Base-by-base conservation (phyloP, 345 rosid genomes). In the Ceriops tagal region DNA sequence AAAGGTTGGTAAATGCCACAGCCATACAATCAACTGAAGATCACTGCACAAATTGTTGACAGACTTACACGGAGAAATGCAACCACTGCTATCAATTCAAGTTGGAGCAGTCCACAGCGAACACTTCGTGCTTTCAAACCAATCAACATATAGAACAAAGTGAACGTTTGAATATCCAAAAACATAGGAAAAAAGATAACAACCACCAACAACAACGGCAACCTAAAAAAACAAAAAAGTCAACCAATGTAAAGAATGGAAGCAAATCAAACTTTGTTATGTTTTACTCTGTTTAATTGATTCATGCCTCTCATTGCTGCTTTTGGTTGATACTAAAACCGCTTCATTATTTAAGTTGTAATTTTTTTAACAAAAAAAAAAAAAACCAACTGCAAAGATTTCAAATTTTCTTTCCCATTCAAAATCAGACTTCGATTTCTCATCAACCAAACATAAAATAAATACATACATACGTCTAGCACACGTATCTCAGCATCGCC, bases 1-100 rank as follows among this genome's bases (percentile, higher is more conserved):
- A 81, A 35, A 89, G 74, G 66, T 83, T 75, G 27, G 83, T 73
- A 79, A 85, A 84, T 58, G 88, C 79, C 79, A 80, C 70, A 55
- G 88, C 89, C 95, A 89, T 89, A 34, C 59, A 34, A 39, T 59
- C 67, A 71, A 47, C 67, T 35, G 19, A 61, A 69, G 24, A 64
- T 22, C 49, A 43, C 19, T 3, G 18, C 19, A 15, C 61, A 0
- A 43, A 43, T 2, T 13, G 19, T 13, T 13, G 49, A 43, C 4
- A 43, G 49, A 43, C 4, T 43, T 0, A 3, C 49, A 15, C 49
- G 2, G 18, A 3, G 19, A 43, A 43, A 43, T 13, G 49, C 19
- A 43, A 43, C 18, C 49, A 13, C 49, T 3, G 4, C 16, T 43
- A 11, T 11, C 16, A 43, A 43, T 43, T 43, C 16, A 43, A 43